These are phyloP conservation scores for Grifola frondosa DNA, from an alignment of 1,284 basidiomycete genomes.

Conservation along the genomic window DNA sequence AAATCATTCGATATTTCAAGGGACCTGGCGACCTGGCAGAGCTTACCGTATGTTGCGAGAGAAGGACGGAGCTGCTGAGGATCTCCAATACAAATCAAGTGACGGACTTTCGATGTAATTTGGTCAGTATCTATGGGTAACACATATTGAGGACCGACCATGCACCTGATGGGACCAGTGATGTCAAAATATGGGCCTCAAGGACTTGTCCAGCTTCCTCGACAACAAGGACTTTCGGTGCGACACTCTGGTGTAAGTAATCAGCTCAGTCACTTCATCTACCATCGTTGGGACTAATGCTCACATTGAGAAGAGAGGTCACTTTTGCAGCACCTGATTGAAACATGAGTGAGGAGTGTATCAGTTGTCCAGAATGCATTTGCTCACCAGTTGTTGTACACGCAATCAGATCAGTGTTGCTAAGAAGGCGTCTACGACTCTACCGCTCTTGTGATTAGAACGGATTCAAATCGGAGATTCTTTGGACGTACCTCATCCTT, in stretches of 20 bases:
- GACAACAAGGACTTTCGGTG: constrained; percentile 32
- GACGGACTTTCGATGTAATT: constrained; percentile 12
- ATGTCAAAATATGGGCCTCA: constrained; percentile 69
- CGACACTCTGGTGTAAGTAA: constrained; percentile 30
- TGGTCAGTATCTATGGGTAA: neutral
- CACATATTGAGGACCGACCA: neutral
- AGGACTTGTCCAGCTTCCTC: constrained; percentile 75
- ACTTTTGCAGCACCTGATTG: constrained; percentile 63
- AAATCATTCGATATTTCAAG: neutral
- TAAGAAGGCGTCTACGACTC: constrained; percentile 36
- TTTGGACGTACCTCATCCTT: constrained; percentile 33
- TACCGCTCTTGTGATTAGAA: neutral
- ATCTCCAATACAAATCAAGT: constrained; percentile 27
- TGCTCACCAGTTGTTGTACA: constrained; percentile 65
- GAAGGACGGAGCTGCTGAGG: constrained; percentile 67
- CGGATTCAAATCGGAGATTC: neutral
- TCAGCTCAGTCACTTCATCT: no score
- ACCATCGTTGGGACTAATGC: no score
- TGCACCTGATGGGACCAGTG: constrained; percentile 45
- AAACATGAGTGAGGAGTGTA: neutral
- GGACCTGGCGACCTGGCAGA: no score
- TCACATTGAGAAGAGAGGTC: constrained; percentile 53
- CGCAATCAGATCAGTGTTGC: constrained; percentile 57
- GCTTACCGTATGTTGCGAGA: constrained; percentile 60
- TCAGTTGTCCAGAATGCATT: no score